Evolutionary conservation across 495 filamentous ascomycete genomes (phyloP).

Genomic region (Bacidia rubella): DNA sequence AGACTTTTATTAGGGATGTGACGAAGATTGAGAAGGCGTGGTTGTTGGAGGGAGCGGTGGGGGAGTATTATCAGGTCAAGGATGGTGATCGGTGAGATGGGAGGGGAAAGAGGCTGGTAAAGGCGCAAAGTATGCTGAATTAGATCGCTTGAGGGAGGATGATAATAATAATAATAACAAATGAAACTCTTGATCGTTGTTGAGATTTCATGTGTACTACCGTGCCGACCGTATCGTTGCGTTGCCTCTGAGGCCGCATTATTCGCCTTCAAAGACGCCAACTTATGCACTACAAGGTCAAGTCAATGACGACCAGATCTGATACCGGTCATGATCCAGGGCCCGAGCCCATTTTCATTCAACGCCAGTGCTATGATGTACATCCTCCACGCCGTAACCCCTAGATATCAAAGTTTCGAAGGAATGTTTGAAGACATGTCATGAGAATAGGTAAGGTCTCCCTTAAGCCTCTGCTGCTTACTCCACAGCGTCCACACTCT

Average conservation of each 20-base stretch:
- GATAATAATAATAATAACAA: too few species aligned
- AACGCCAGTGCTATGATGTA: background rate
- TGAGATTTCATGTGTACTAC: background rate
- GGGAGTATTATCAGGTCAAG: slow-evolving; percentile 57
- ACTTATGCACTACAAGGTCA: background rate
- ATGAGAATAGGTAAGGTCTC: background rate
- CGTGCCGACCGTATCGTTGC: background rate
- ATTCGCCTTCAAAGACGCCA: background rate
- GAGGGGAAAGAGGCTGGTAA: too few species aligned
- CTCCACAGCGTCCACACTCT: background rate
- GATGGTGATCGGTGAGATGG: background rate
- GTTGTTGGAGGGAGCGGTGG: slow-evolving; percentile 74
- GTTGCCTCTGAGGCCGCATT: background rate
- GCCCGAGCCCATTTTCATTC: background rate
- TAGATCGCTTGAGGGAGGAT: too few species aligned
- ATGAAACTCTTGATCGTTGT: too few species aligned
- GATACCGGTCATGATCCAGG: background rate
- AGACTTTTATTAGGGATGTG: slow-evolving; percentile 83
- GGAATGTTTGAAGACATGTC: background rate
- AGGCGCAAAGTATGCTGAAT: too few species aligned
- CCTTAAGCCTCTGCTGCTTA: background rate
- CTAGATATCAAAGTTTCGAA: background rate
- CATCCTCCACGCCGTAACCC: background rate
- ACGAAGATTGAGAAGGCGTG: slow-evolving; percentile 85
- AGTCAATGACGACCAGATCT: background rate